phyloP scores from a whole-genome alignment of 768 basidiomycete species.

The Phaeotremella skinneri region DNA sequence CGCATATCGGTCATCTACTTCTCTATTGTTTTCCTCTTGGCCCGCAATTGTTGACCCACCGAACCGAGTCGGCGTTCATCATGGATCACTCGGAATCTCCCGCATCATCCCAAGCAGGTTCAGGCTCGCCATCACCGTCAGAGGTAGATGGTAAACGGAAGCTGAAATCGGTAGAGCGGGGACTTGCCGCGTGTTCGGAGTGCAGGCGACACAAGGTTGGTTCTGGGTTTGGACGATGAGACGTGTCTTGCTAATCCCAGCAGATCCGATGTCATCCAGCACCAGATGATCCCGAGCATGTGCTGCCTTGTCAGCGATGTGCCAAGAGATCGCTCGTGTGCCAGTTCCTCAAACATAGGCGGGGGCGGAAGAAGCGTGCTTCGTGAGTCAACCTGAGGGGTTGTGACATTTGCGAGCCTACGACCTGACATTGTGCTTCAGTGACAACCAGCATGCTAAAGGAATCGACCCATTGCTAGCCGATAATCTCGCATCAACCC shows the following conservation, averaged over 20 bases:
- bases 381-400: constrained; percentile 22
- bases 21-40: too few relatives aligned
- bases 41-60: too few relatives aligned
- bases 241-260: not conserved
- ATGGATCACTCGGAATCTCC: too few relatives aligned
- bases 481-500: constrained; percentile 9
- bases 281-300: constrained; percentile 25
- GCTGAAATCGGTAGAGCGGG: constrained; percentile 21
- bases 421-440: not conserved
- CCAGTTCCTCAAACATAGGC: constrained; percentile 29
- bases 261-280: constrained; percentile 24
- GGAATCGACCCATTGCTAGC: constrained; percentile 10
- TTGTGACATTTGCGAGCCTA: not conserved
- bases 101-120: not conserved
- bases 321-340: constrained; percentile 23
- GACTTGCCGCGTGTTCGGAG: constrained; percentile 27
- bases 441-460: not conserved
- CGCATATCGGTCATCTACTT: not conserved
- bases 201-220: constrained; percentile 35
- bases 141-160: constrained; percentile 5
- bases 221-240: not conserved
- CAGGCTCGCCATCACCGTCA: not conserved
- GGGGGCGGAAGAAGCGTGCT: constrained; percentile 31
- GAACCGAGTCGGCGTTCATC: too few relatives aligned
- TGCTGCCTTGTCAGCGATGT: constrained; percentile 29